Evolutionary conservation across 78 protist species (phyloP), one percentile per base, ranked within the genome.

Genomic region (Protostelium mycophagum): DNA sequence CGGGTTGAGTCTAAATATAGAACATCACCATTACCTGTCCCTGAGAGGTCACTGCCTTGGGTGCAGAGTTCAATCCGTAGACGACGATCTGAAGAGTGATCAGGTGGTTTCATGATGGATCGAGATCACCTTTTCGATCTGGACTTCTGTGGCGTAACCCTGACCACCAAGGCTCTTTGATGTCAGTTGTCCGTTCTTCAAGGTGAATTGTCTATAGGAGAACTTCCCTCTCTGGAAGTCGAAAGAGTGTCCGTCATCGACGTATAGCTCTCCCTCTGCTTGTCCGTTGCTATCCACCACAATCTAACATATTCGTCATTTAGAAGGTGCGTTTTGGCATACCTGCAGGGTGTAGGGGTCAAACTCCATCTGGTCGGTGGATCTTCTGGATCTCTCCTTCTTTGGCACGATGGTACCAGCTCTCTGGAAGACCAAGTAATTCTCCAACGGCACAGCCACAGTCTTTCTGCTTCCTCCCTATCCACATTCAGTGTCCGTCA

Each of bases 301-400:
- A 51, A 51, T 51, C 84, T 89, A 51, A 63, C 87, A 85, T 1
- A 9, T 87, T 16, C 39, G 1, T 25, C 91, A 91, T 29, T 96
- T 92, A 0, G 97, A 96, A n/a, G n/a, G n/a, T 16, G 5, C 16
- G 31, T 51, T 16, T 51, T 51, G 31, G 5, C 73, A 25, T 1
- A 97, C 93, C 28, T 84, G 36, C 35, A 98, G 92, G 0, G 99
- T 98, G 93, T 84, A 93, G 35, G 99, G 99, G 85, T 98, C 99
- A 37, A 35, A 10, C n/a, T 0, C 63, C 99, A 95, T 97, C 83
- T 39, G 91, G 16, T 35, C 1, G 1, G 96, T 31, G 29, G 93
- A 5, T 63, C 99, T 94, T 36, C 99, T 91, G 10, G 91, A 63
- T 35, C 99, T 91, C 90, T 96, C 96, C 85, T 90, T 63, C 83